Conservation (phyloP, 768 basidiomycete species). For the Tephrocybe sp. region DNA sequence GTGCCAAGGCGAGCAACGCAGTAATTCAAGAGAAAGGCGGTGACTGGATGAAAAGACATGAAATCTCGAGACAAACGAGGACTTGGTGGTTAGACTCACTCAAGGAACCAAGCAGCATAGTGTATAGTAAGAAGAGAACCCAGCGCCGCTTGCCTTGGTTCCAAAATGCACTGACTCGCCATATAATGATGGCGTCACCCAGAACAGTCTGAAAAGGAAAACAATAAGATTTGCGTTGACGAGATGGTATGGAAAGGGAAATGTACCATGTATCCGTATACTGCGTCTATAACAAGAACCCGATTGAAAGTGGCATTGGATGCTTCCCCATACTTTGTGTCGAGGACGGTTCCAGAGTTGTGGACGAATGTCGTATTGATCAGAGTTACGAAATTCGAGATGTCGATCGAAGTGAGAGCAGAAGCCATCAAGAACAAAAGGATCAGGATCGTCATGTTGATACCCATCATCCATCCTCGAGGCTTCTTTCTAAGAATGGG, state of each 20-base stretch:
- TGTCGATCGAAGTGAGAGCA: constrained; percentile 5
- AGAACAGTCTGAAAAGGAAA: constrained; percentile 4
- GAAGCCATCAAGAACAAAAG: constrained; percentile 6
- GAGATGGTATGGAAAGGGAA: not conserved
- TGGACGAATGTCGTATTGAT: constrained; percentile 7
- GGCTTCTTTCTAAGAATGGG: not conserved
- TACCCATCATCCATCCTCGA: constrained; percentile 1
- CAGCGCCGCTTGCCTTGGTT: constrained; percentile 6
- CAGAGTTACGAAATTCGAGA: constrained; percentile 5
- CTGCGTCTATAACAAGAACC: constrained; percentile 5
- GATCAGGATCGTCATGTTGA: constrained; percentile 9
- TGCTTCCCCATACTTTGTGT: constrained; percentile 3
- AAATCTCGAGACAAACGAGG: not conserved
- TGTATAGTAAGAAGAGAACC: not conserved
- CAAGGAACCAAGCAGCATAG: constrained; percentile 2
- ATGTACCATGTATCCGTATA: constrained; percentile 9
- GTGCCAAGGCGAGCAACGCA: constrained; percentile 9
- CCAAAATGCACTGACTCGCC: constrained; percentile 9
- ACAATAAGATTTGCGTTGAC: not conserved
- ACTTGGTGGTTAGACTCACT: not conserved
- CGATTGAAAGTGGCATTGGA: constrained; percentile 3
- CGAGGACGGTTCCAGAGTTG: constrained; percentile 1
- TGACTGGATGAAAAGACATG: not conserved
- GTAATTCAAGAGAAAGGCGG: constrained; percentile 6
- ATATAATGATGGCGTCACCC: constrained; percentile 12